A percentile compares a stretch with the other conserved stretches of the same genome.
These are phyloP conservation scores for Maudiozyma pseudohumilis DNA, from an alignment of 805 yeast species.

Conservation along the genomic window DNA sequence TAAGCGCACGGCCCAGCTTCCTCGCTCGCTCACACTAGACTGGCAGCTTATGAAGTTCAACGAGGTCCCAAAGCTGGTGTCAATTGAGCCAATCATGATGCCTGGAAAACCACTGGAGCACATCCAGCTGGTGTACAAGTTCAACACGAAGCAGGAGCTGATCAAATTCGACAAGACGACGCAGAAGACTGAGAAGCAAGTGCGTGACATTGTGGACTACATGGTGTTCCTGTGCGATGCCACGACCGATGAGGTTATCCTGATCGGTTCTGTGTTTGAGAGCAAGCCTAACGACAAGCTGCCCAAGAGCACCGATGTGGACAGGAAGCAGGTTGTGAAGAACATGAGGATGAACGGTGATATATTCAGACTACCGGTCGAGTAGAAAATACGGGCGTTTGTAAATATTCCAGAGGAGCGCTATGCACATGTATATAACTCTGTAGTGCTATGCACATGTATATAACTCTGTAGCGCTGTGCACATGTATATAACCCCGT, in stretches of 20 bases:
- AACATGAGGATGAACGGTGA: slow-evolving; percentile 28
- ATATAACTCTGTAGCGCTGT: no score
- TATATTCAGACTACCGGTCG: slow-evolving; percentile 20
- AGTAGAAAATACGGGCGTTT: no score
- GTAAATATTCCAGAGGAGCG: no score
- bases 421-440: no score
- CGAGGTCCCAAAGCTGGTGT: slow-evolving; percentile 59
- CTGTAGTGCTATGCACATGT: no score
- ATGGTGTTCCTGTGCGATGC: slow-evolving; percentile 55
- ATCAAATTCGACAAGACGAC: slow-evolving; percentile 38
- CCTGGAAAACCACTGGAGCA: slow-evolving; percentile 45
- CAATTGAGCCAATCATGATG: slow-evolving; percentile 56
- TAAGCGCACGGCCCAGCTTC: slow-evolving; percentile 44
- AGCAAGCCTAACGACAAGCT: slow-evolving; percentile 35
- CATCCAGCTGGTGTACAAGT: slow-evolving; percentile 52
- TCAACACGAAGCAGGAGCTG: slow-evolving; percentile 53
- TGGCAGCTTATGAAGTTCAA: slow-evolving; percentile 75
- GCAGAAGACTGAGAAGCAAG: slow-evolving; percentile 36
- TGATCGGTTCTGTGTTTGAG: slow-evolving; percentile 65
- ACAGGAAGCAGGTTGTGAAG: slow-evolving; percentile 19
- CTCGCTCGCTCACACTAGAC: slow-evolving; percentile 46
- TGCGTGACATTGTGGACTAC: slow-evolving; percentile 50
- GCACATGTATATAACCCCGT: no score
- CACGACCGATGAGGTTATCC: slow-evolving; percentile 41
- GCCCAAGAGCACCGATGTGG: slow-evolving; percentile 18